These are phyloP conservation scores for Populus tomentosa DNA, from an alignment of 441 rosid species.

Conservation along the genomic window DNA sequence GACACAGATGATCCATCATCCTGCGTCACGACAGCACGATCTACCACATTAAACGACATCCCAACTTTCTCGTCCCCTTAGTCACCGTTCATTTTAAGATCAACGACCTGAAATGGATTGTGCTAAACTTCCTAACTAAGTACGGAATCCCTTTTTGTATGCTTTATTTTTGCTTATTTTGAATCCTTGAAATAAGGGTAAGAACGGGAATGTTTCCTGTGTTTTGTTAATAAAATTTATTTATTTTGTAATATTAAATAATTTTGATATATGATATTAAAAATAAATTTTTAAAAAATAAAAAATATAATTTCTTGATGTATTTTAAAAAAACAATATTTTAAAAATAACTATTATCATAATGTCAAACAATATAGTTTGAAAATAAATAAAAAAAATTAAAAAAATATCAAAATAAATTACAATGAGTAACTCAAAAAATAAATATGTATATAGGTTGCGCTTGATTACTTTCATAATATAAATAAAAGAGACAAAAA, in stretches of 20 bases:
- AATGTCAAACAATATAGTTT: too few relatives aligned
- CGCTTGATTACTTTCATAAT: too few relatives aligned
- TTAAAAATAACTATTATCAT: rapidly evolving
- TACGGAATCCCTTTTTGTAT: neutral
- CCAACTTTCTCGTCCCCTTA: neutral
- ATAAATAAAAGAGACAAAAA: too few relatives aligned
- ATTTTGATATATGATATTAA: rapidly evolving
- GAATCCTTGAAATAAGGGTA: neutral
- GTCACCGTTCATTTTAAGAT: neutral
- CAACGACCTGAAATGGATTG: neutral
- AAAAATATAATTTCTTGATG: too few relatives aligned
- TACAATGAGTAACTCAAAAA: too few relatives aligned
- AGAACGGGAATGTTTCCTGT: neutral
- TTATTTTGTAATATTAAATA: too few relatives aligned
- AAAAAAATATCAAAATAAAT: too few relatives aligned
- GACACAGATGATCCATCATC: neutral
- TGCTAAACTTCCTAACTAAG: neutral
- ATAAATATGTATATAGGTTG: too few relatives aligned
- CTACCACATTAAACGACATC: neutral
- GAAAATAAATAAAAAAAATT: too few relatives aligned
- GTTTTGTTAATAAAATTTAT: neutral
- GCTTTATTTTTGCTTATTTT: neutral
- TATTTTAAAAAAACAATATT: too few relatives aligned
- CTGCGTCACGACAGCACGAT: neutral
- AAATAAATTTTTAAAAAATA: too few relatives aligned